These are phyloP conservation scores for Funneliformis geosporum DNA, from an alignment of 192 early-diverging fungal species.

Conservation along the genomic window DNA sequence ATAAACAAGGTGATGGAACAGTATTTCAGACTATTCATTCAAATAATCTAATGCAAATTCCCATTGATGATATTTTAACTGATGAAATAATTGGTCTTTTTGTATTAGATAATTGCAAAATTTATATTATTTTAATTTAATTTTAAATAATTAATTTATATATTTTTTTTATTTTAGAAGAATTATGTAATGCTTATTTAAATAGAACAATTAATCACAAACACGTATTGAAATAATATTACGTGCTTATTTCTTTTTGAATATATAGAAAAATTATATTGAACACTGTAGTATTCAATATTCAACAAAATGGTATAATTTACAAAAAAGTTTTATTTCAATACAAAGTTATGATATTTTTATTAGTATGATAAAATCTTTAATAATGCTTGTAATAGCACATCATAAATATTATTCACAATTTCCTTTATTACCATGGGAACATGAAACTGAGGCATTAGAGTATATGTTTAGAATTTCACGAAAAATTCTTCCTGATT, in stretches of 20 bases:
- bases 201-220: not conserved
- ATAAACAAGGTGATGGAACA: not conserved
- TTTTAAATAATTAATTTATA: too few relatives aligned
- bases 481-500: not conserved
- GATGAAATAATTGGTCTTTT: not conserved
- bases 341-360: conserved; percentile 5
- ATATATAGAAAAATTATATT: not conserved
- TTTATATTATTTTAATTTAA: too few relatives aligned
- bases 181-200: conserved; percentile 8
- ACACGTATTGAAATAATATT: conserved; percentile 1
- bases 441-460: not conserved
- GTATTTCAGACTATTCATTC: not conserved
- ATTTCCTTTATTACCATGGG: not conserved
- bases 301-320: conserved; percentile 3
- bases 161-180: not conserved
- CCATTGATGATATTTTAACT: not conserved
- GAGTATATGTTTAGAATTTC: not conserved
- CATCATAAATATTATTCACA: not conserved
- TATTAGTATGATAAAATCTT: not conserved
- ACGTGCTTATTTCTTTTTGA: not conserved
- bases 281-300: not conserved
- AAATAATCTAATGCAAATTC: too few relatives aligned
- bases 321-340: not conserved
- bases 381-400: not conserved
- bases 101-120: too few relatives aligned